These are phyloP conservation scores for Xylaria multiplex DNA, from an alignment of 2,329 filamentous ascomycete species.

Conservation along the genomic window DNA sequence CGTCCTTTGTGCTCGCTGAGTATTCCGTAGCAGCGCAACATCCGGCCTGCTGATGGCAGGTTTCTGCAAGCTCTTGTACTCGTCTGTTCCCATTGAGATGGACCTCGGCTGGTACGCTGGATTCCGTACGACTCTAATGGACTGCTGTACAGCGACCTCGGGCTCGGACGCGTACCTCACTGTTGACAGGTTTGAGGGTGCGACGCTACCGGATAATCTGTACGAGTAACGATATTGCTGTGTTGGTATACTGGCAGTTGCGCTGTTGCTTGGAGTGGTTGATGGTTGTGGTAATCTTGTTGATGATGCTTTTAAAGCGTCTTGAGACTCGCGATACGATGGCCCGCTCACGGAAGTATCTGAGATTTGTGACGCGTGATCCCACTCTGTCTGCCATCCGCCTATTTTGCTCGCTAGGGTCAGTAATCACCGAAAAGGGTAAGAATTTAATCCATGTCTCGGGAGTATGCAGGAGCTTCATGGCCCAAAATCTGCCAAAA, in stretches of 20 bases:
- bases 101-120: conserved; percentile 38
- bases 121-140: conserved; percentile 42
- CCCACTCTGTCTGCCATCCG: conserved; percentile 46
- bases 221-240: conserved; percentile 7
- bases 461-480: too few species aligned
- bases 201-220: conserved; percentile 42
- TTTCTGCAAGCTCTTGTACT: not conserved
- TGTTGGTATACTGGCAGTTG: not conserved
- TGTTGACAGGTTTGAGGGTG: conserved; percentile 43
- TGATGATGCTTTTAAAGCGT: conserved; percentile 3
- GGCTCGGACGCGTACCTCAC: conserved; percentile 45
- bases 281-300: conserved; percentile 4
- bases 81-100: not conserved
- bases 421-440: too few species aligned
- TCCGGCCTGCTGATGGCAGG: conserved; percentile 30
- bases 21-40: conserved; percentile 30
- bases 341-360: conserved; percentile 6
- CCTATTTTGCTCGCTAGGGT: conserved; percentile 20
- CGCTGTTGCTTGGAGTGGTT: not conserved
- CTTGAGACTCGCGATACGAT: conserved; percentile 16
- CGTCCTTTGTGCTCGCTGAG: conserved; percentile 31
- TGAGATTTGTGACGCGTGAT: conserved; percentile 27
- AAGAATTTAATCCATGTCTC: too few species aligned
- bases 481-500: too few species aligned
- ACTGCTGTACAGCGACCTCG: conserved; percentile 45